Evolutionary conservation across 2,329 filamentous ascomycete species (phyloP), one percentile per base, ranked within the genome.

Genomic region (Talaromyces funiculosus): DNA sequence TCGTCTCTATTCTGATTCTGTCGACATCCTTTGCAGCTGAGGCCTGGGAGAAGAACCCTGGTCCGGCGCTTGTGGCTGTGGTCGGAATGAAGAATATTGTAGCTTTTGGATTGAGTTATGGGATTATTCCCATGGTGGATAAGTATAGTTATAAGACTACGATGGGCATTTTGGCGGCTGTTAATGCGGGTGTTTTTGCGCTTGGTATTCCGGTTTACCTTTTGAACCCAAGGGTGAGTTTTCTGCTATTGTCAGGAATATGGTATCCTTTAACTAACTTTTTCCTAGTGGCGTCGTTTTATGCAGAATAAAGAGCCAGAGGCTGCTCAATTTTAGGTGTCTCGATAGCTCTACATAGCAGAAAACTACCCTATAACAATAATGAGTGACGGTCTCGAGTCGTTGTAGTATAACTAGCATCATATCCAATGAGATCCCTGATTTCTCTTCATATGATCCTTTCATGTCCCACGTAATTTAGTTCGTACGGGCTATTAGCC

Each of bases 21-120:
- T 67, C 71, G 0, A 73, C 73, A 2, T 69, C 69, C 1, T 74
- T 74, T 53, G 72, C 73, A 1, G 65, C 73, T 1, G 72, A 75
- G 57, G 68, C 68, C 0, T 68, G 68, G 64, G 68, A 71, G n/a
- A 70, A 71, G 59, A 70, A 73, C 64, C 70, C 72, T 1, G 67
- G 67, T 4, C 68, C 67, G 4, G 68, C 68, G 1, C 63, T 70
- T 38, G 67, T 68, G n/a, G 64, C 67, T 3, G 67, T 72, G 5
- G 69, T 71, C 47, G 69, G 69, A 3, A 64, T 67, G 6, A 72
- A 71, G 59, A 69, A 70, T 18, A 60, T 71, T 7, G 64, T 69
- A 6, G 62, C 69, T 2, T 71, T 70, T 59, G 69, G 64, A 0
- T 57, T 70, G 37, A 69, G 66, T 35, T 71, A 72, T 63, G 70